phyloP scores from a whole-genome alignment of 1,139 yeast genomes.

The Yarrowia galli region DNA sequence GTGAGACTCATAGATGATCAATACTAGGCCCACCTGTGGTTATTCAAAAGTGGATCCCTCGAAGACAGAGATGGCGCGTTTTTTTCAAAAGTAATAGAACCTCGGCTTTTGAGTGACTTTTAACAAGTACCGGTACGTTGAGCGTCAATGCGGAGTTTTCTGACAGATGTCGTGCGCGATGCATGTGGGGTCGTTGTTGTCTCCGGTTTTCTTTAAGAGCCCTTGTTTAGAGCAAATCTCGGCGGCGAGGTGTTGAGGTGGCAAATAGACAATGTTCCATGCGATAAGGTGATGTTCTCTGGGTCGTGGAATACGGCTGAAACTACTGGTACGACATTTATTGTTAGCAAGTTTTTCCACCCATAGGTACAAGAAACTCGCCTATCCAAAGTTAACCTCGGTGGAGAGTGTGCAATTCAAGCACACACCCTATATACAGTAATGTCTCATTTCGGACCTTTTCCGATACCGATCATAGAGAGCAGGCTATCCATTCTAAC shows the following conservation, averaged over 20 bases:
- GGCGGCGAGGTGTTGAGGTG: too few species aligned
- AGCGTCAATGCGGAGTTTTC: neutral
- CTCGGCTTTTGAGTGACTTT: neutral
- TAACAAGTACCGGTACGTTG: neutral
- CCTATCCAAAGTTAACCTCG: neutral
- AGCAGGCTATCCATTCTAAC: neutral
- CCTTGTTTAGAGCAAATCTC: neutral
- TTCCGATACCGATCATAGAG: neutral
- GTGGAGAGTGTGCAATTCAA: too few species aligned
- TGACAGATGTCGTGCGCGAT: neutral
- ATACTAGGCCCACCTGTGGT: too few species aligned
- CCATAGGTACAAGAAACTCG: too few species aligned
- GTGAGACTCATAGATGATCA: too few species aligned
- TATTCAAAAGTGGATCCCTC: neutral
- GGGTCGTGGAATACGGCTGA: neutral
- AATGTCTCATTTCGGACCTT: neutral
- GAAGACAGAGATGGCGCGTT: too few species aligned
- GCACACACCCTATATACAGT: too few species aligned
- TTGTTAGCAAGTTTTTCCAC: neutral
- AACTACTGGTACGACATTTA: neutral
- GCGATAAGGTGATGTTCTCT: neutral
- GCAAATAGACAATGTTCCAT: neutral
- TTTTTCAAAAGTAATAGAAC: neutral
- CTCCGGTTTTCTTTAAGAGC: neutral
- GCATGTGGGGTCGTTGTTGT: neutral